phyloP scores from a whole-genome alignment of 306 rosid species.

The Cucumis melo region DNA sequence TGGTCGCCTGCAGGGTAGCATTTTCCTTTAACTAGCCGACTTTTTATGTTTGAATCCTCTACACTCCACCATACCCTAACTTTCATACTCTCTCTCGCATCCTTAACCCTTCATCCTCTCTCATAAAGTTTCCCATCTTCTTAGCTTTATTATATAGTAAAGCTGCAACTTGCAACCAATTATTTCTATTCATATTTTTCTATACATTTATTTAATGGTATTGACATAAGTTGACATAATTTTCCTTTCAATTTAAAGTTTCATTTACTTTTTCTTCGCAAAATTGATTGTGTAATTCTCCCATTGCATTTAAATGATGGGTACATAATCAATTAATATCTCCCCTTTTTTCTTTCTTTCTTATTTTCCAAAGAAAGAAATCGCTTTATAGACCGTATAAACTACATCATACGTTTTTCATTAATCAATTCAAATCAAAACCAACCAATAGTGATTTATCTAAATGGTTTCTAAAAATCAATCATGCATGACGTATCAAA shows the following conservation, averaged over 20 bases:
- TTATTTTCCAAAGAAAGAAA: no score
- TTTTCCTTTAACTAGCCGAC: not conserved
- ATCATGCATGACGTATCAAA: no score
- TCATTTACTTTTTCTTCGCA: not conserved
- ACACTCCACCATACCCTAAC: not conserved
- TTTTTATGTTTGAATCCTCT: not conserved
- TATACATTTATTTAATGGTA: not conserved
- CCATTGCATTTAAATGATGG: not conserved
- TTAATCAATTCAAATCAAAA: no score
- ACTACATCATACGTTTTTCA: no score
- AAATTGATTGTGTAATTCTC: not conserved
- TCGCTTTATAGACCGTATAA: no score
- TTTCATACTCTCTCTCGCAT: not conserved
- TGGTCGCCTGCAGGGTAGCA: not conserved
- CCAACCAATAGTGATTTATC: no score
- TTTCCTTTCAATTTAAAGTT: not conserved
- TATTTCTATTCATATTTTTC: not conserved
- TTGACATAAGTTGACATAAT: not conserved
- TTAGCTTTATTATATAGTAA: not conserved
- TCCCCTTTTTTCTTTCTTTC: no score
- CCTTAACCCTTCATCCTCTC: not conserved
- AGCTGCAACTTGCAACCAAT: not conserved
- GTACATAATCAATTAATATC: not conserved
- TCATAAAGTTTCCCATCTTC: not conserved
- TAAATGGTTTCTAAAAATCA: no score